A percentile compares a stretch with the other conserved stretches of the same genome.
These are phyloP conservation scores for Solanum megistacrolobum DNA, from an alignment of 257 asterid species.

Conservation along the genomic window DNA sequence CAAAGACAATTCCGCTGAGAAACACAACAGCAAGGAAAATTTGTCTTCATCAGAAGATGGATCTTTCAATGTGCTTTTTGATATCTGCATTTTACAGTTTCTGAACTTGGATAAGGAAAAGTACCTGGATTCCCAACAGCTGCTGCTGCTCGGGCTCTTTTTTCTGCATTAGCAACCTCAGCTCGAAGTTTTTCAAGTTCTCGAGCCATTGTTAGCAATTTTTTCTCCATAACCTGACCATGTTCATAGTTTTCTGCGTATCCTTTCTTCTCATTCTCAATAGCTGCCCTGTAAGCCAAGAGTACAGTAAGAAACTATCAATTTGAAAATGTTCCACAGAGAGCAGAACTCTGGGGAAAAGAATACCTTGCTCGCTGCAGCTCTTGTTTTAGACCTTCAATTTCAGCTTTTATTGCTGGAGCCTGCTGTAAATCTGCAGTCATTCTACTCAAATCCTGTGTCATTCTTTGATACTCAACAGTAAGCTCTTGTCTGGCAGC, in stretches of 20 bases:
- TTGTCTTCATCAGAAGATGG: not conserved
- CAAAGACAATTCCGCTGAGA: not conserved
- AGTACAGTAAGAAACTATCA: not conserved
- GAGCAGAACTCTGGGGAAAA: not conserved
- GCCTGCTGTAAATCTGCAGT: slow-evolving; percentile 66
- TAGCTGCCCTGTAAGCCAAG: slow-evolving; percentile 57
- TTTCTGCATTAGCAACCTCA: slow-evolving; percentile 85
- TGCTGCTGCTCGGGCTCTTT: slow-evolving; percentile 61
- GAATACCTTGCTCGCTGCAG: slow-evolving; percentile 70
- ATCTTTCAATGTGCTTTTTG: not conserved
- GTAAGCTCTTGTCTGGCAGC: slow-evolving; percentile 70
- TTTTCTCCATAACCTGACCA: slow-evolving; percentile 85
- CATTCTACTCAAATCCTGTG: slow-evolving; percentile 74
- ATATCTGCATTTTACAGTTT: not conserved
- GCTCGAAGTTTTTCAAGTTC: slow-evolving; percentile 96
- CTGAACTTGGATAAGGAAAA: not conserved
- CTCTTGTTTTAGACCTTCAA: slow-evolving; percentile 58
- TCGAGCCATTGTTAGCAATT: slow-evolving; percentile 68
- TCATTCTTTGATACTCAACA: slow-evolving; percentile 70
- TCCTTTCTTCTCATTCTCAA: slow-evolving; percentile 84
- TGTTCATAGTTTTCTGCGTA: slow-evolving; percentile 87
- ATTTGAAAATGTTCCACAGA: not conserved
- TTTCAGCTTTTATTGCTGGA: slow-evolving; percentile 73
- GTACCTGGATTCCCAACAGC: slow-evolving; percentile 65
- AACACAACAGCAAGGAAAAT: not conserved